Evolutionary conservation across 495 filamentous ascomycete genomes (phyloP).

Genomic region (Parathielavia hyrcaniae): DNA sequence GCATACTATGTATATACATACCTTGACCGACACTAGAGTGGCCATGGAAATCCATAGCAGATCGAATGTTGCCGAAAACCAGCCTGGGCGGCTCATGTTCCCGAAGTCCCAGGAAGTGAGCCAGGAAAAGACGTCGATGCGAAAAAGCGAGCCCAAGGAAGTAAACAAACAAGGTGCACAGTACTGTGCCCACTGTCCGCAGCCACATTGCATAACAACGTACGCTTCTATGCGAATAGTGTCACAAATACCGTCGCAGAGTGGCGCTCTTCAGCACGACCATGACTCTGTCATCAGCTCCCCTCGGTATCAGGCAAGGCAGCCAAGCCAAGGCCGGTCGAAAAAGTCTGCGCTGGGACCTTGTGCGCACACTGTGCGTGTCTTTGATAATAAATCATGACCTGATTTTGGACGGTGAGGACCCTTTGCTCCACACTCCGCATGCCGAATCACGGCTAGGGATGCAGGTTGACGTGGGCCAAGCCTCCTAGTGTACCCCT

Average conservation of each 20-base stretch:
- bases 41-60: background rate
- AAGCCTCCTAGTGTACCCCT: conserved; percentile 4
- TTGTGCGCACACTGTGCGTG: background rate
- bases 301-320: background rate
- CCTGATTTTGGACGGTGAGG: conserved; percentile 8
- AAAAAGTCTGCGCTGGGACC: conserved; percentile 11
- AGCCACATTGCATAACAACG: background rate
- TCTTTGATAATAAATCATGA: background rate
- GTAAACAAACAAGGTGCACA: too few species aligned
- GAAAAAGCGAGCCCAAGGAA: conserved; percentile 2
- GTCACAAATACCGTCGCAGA: too few species aligned
- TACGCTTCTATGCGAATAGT: too few species aligned
- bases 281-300: too few species aligned
- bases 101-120: conserved; percentile 1
- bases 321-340: conserved; percentile 1
- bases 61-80: background rate
- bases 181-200: background rate
- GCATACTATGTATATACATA: too few species aligned
- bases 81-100: conserved; percentile 2
- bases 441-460: background rate
- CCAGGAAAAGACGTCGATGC: background rate
- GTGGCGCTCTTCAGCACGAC: too few species aligned
- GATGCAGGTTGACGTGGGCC: conserved; percentile 13
- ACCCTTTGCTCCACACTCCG: background rate
- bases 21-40: background rate